These are phyloP conservation scores for Epichloe gansuensis DNA, from an alignment of 2,329 filamentous ascomycete genomes.

Conservation along the genomic window DNA sequence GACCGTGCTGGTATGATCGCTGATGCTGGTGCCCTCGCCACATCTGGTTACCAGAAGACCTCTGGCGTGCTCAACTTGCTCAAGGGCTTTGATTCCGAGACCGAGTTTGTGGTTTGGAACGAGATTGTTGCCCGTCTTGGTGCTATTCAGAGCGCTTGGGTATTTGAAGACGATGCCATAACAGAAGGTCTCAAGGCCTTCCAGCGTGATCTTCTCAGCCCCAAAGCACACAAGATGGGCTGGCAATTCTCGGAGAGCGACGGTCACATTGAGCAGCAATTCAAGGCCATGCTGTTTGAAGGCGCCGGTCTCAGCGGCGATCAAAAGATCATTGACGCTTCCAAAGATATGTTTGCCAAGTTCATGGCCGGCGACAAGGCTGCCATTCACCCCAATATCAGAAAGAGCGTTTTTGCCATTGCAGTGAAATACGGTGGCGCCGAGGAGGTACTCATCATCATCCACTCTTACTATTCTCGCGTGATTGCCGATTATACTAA, in stretches of 20 bases:
- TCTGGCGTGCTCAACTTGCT: conserved; percentile 77
- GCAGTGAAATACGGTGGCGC: conserved; percentile 72
- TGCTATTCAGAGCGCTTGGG: conserved; percentile 72
- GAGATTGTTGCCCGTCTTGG: conserved; percentile 72
- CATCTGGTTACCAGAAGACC: conserved; percentile 87
- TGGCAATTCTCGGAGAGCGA: conserved; percentile 80
- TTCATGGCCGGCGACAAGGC: conserved; percentile 66
- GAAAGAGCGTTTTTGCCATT: conserved; percentile 75
- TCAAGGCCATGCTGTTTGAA: conserved; percentile 85
- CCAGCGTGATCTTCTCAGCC: conserved; percentile 62
- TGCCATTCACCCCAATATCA: conserved; percentile 85
- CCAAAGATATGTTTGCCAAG: conserved; percentile 81
- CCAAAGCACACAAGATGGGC: conserved; percentile 73
- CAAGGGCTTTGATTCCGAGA: conserved; percentile 70
- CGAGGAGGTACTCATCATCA: conserved; percentile 48
- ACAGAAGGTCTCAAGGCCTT: conserved; percentile 72
- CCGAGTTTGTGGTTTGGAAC: conserved; percentile 89
- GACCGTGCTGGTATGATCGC: conserved; percentile 91
- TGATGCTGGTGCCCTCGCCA: conserved; percentile 78
- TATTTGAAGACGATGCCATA: conserved; percentile 57
- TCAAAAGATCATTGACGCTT: conserved; percentile 60
- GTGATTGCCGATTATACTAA: not conserved
- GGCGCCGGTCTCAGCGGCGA: conserved; percentile 72
- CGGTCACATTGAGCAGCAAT: conserved; percentile 83
- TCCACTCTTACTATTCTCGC: not conserved